Base-by-base conservation (phyloP, 2,329 filamentous ascomycete genomes). In the Malbranchea zuffiana region DNA sequence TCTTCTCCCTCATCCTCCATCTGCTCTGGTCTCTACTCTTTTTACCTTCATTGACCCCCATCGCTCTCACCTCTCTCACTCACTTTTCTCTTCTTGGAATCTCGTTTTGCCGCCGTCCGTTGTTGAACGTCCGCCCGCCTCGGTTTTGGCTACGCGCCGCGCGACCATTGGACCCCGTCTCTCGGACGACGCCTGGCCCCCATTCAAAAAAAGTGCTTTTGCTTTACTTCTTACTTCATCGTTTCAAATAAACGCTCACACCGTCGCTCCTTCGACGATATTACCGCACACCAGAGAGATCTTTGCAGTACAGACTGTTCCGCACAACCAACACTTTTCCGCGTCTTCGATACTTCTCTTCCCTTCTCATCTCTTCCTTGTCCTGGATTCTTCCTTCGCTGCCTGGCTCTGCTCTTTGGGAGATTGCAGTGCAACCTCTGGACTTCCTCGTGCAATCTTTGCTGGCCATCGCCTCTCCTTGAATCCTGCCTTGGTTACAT, bases 401-500 rank as follows among this genome's bases (percentile, higher is more conserved):
- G 27, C 23, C 25, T 41, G 15, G 20, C 30, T 7, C 7, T 37
- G 33, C 42, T 42, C 32, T 23, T 34, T 28, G 39, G 33, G 35
- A 35, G 40, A 40, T 44, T 44, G 42, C 42, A 35, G 42, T 40
- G 42, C 42, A 44, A 40, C 21, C 32, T 44, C 20, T 26, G 18
- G 15, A 37, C 15, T 12, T 18, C 8, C 6, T 30, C 20, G 16
- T 11, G 15, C 23, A n/a, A n/a, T n/a, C n/a, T n/a, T n/a, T n/a
- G n/a, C n/a, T n/a, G 32, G 23, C 13, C 35, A 7, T 39, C 21
- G 13, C 19, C 32, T 21, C 11, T 24, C 32, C 13, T 18, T 23
- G 19, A 31, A 31, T 15, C 10, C 31, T 12, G 4, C 15, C 17
- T 26, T 21, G 12, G 8, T 16, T 21, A 12, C 16, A 10, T 17